Evolutionary conservation across 306 rosid genomes (phyloP), one percentile per base, ranked within the genome.

Genomic region (Prunus armeniaca): DNA sequence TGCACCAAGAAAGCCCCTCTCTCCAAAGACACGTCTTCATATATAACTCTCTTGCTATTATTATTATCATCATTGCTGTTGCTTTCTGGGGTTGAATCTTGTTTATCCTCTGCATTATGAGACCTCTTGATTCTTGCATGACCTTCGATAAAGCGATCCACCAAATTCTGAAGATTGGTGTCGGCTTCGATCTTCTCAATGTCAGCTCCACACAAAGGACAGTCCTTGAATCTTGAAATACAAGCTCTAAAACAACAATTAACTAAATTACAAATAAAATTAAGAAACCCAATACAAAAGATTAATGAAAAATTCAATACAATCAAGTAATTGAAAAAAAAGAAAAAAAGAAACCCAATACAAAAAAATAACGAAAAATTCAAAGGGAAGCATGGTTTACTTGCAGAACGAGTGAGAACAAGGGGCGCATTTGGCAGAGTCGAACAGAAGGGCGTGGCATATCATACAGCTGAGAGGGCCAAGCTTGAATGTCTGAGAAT

Each of bases 1-100:
- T 95, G 97, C 68, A 95, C 93, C 84, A 95, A 87, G 88, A 95
- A 95, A 78, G 99, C 88, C 71, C 97, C 97, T 80, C 99, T 92
- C 84, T 95, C 97, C 87, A 95, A 76, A 81, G 97, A 95, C 79
- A 95, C 92, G 38, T 95, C 99, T 84, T 92, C 99, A 73, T 95
- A 95, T 70, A 87, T 76, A 20, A 95, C 91, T 18, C 79, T 83
- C 78, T 87, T 56, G 27, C 9, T 84, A 79, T 79, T 88, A 14
- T 71, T 52, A 28, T 49, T 46, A 27, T 68, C 46, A 78, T 88
- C 95, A 34, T 62, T 62, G 20, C 27, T 61, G 66, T 62, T 27
- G 80, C 65, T 28, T 5, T 70, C 61, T 72, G 84, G 76, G 62
- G 86, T 76, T 85, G 67, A 62, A 28, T 62, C 97, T 32, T 80